phyloP scores from a whole-genome alignment of 2,329 filamentous ascomycete species.

The Sclerotiophoma versabilis region DNA sequence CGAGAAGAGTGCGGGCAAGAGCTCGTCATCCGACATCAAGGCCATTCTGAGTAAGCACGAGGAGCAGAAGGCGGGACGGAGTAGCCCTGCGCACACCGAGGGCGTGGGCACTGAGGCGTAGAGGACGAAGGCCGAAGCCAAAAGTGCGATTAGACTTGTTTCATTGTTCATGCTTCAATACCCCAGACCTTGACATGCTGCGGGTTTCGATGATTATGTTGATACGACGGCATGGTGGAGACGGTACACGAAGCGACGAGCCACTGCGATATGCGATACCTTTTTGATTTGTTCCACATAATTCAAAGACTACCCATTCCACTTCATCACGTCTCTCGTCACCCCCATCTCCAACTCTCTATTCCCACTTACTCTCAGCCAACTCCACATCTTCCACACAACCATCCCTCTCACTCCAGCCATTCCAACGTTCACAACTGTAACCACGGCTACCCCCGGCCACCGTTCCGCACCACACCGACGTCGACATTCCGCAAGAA shows the following conservation, averaged over 20 bases:
- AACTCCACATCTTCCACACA: neutral
- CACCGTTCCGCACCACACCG: neutral
- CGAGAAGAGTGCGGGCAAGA: slow-evolving; percentile 55
- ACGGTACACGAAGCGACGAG: slow-evolving; percentile 8
- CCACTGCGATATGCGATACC: slow-evolving; percentile 4
- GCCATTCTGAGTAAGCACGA: slow-evolving; percentile 46
- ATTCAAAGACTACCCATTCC: slow-evolving; percentile 3
- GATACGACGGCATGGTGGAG: neutral
- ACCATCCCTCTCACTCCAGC: neutral
- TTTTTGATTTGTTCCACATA: slow-evolving; percentile 15
- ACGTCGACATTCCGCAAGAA: slow-evolving; percentile 4
- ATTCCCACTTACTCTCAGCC: neutral
- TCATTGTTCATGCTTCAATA: neutral
- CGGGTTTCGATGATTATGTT: slow-evolving; percentile 1
- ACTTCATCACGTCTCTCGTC: too few species aligned
- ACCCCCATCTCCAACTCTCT: neutral
- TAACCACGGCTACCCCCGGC: neutral
- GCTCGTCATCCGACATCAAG: slow-evolving; percentile 39
- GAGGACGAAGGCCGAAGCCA: slow-evolving; percentile 40
- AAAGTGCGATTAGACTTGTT: slow-evolving; percentile 27
- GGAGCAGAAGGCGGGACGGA: slow-evolving; percentile 42
- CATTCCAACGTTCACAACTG: neutral
- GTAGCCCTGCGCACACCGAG: slow-evolving; percentile 46
- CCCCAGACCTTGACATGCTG: neutral
- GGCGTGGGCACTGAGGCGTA: slow-evolving; percentile 47